A percentile compares a stretch with the other conserved stretches of the same genome.
Conservation (phyloP, 345 rosid genomes). For the Balakata baccata region DNA sequence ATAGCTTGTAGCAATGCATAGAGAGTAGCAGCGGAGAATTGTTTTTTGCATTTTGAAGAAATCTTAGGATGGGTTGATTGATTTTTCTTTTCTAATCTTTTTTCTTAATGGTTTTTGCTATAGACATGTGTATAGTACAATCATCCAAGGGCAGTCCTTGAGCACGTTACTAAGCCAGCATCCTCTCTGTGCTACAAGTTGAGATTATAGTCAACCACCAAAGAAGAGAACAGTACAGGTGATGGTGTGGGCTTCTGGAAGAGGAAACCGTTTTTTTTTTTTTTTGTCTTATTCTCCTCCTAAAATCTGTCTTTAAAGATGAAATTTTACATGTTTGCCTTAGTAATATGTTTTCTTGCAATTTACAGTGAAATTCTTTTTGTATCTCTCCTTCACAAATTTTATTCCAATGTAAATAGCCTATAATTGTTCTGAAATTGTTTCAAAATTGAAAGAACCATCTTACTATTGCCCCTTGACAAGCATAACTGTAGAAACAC, state of each 20-base stretch:
- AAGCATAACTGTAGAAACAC: constrained; percentile 7
- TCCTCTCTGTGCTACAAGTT: constrained; percentile 35
- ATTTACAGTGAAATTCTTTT: constrained; percentile 25
- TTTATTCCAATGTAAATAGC: constrained; percentile 3
- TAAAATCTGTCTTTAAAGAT: neutral
- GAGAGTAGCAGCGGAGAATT: constrained; percentile 21
- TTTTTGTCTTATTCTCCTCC: too few species aligned
- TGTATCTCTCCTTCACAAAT: constrained; percentile 27
- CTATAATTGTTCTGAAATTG: constrained; percentile 17
- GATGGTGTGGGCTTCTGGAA: constrained; percentile 22
- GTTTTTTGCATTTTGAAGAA: constrained; percentile 22
- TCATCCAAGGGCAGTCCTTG: constrained; percentile 22
- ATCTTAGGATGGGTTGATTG: constrained; percentile 31
- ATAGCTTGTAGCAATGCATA: constrained; percentile 34
- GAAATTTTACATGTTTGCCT: constrained; percentile 28
- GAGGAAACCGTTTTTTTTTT: constrained; percentile 16
- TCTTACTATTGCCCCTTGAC: constrained; percentile 7
- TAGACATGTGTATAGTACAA: constrained; percentile 44
- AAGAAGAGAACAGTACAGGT: constrained; percentile 21
- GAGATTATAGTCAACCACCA: constrained; percentile 21
- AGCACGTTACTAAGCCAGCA: constrained; percentile 27
- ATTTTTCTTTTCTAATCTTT: constrained; percentile 26
- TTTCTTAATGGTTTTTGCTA: constrained; percentile 14
- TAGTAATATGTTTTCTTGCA: constrained; percentile 16
- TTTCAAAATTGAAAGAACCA: constrained; percentile 19